phyloP scores from a whole-genome alignment of 1,139 yeast species.

The Suhomyces coccinellae region DNA sequence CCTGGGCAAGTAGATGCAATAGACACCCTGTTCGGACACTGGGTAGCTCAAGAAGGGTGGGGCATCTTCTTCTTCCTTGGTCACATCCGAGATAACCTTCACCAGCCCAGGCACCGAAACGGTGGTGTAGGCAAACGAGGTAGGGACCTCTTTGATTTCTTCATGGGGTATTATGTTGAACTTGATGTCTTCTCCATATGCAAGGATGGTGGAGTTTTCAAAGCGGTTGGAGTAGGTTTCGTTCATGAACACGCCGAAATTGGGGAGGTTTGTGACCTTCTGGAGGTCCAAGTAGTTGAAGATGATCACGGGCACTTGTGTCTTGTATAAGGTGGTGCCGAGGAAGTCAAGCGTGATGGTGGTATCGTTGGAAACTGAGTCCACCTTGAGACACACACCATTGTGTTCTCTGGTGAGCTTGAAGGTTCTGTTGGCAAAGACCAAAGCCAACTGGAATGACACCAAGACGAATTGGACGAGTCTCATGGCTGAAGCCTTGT shows the following conservation, averaged over 20 bases:
- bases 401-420: conserved; percentile 14
- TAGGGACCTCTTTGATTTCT: conserved; percentile 4
- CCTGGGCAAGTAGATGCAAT: conserved; percentile 19
- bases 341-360: conserved; percentile 10
- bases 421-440: conserved; percentile 11
- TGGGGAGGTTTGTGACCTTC: conserved; percentile 15
- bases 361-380: conserved; percentile 11
- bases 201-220: conserved; percentile 9
- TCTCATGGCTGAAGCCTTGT: conserved; percentile 2
- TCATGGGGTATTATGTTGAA: conserved; percentile 11
- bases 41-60: conserved; percentile 8
- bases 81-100: neutral
- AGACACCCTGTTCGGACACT: conserved; percentile 12
- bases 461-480: conserved; percentile 4
- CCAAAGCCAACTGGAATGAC: conserved; percentile 9
- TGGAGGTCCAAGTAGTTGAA: conserved; percentile 17
- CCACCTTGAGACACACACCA: conserved; percentile 16
- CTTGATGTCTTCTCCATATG: conserved; percentile 5
- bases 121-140: conserved; percentile 6
- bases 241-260: conserved; percentile 13
- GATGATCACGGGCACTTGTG: conserved; percentile 15
- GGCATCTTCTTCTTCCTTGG: neutral
- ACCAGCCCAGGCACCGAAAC: conserved; percentile 4
- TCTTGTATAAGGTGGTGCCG: conserved; percentile 4
- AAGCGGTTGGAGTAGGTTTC: conserved; percentile 10